Evolutionary conservation across 768 basidiomycete genomes (phyloP).

Genomic region (Mycena kentingensis): DNA sequence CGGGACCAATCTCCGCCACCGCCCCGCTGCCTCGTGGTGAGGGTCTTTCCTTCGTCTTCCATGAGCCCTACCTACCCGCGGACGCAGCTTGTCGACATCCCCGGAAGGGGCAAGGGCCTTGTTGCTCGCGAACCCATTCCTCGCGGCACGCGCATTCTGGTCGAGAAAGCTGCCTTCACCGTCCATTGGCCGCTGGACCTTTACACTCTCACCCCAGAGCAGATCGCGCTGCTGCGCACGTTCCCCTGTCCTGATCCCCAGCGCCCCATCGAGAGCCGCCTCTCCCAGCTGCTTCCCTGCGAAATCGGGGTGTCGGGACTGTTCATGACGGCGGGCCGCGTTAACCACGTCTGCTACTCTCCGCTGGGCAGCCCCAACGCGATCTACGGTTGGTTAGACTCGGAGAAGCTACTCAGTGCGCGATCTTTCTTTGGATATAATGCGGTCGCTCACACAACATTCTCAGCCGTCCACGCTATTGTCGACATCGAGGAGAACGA

Average conservation of each 20-base stretch:
- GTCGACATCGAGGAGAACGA: not conserved
- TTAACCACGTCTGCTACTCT: conserved; percentile 1
- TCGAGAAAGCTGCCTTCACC: not conserved
- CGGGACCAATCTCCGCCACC: too few relatives aligned
- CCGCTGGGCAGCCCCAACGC: not conserved
- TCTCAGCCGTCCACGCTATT: not conserved
- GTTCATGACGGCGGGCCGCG: not conserved
- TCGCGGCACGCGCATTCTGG: conserved; percentile 2
- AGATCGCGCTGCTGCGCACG: not conserved
- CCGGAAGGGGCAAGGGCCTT: not conserved
- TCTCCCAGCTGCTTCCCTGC: not conserved
- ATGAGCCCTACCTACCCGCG: conserved; percentile 1
- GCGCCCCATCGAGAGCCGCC: not conserved
- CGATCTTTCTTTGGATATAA: not conserved
- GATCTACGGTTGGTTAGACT: not conserved
- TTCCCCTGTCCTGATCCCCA: not conserved
- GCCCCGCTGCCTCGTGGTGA: too few relatives aligned
- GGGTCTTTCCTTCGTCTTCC: not conserved
- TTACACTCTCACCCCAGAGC: not conserved
- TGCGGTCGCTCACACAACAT: not conserved
- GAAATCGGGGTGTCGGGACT: not conserved
- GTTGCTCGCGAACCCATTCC: not conserved
- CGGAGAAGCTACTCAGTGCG: not conserved
- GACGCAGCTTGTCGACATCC: not conserved
- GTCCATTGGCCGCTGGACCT: not conserved